phyloP scores from a whole-genome alignment of 768 basidiomycete genomes.

The Kwoniella heveanensis region DNA sequence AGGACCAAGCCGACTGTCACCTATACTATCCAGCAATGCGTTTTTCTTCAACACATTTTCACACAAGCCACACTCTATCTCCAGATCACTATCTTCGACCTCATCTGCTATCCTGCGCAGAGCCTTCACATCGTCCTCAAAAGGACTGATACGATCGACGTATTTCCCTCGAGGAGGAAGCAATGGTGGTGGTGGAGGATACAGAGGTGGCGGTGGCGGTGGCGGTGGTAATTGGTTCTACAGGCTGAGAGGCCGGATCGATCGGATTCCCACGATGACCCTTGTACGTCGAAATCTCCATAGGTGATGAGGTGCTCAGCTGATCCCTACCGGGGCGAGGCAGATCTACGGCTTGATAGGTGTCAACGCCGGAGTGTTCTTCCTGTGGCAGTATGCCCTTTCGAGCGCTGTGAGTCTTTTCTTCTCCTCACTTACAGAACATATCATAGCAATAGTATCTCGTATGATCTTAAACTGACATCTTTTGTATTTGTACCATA shows the following conservation, averaged over 20 bases:
- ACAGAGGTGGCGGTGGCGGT: conserved; percentile 14
- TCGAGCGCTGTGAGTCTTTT: conserved; percentile 33
- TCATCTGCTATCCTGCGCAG: conserved; percentile 6
- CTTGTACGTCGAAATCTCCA: too few species aligned
- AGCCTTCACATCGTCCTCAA: conserved; percentile 20
- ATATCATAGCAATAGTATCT: too few species aligned
- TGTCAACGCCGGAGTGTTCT: conserved; percentile 48
- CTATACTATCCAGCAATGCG: not conserved
- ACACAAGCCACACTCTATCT: not conserved
- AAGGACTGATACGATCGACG: conserved; percentile 27
- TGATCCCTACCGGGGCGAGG: not conserved
- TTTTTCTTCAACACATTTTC: conserved; percentile 1
- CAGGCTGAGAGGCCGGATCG: conserved; percentile 36
- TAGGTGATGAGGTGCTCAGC: too few species aligned
- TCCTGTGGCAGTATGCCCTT: conserved; percentile 54
- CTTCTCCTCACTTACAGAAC: too few species aligned
- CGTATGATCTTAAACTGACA: too few species aligned
- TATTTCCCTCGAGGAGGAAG: conserved; percentile 37
- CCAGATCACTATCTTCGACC: not conserved
- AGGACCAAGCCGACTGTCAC: not conserved
- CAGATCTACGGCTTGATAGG: conserved; percentile 49
- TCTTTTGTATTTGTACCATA: conserved; percentile 4
- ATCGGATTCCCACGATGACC: conserved; percentile 40
- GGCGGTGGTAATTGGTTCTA: conserved; percentile 27
- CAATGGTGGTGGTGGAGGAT: conserved; percentile 30